Percentiles rank a stretch among this genome's conserved stretches.
Evolutionary conservation across 208 protist species (phyloP).

Genomic region (Leishmania major): DNA sequence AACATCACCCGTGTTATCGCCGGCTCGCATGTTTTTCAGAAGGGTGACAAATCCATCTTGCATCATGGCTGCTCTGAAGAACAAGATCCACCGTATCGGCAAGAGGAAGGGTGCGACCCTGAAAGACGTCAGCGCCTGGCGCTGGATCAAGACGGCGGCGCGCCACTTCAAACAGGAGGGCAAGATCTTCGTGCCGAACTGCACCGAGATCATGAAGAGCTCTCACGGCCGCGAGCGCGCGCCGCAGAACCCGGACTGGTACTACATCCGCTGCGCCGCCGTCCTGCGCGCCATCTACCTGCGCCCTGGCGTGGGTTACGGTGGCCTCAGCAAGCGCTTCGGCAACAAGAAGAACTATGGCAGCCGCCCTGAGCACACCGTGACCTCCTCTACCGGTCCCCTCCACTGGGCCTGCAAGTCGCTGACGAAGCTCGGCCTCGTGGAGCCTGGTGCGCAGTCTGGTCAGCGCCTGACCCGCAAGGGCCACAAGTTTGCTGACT

Average conservation of each 20-base stretch:
- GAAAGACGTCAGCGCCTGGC: constrained; percentile 94
- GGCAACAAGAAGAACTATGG: constrained; percentile 91
- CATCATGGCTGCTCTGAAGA: constrained; percentile 52
- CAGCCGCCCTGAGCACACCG: constrained; percentile 90
- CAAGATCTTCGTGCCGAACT: constrained; percentile 95
- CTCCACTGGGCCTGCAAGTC: constrained; percentile 96
- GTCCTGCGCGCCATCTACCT: constrained; percentile 98
- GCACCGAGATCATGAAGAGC: constrained; percentile 97
- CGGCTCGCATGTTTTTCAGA: not conserved
- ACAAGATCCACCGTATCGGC: constrained; percentile 89
- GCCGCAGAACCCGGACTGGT: constrained; percentile 98
- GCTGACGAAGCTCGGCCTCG: constrained; percentile 92
- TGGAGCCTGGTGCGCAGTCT: constrained; percentile 80
- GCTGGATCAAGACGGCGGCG: constrained; percentile 96
- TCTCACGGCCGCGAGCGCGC: constrained; percentile 95
- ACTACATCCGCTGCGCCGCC: constrained; percentile 97
- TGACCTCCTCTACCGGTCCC: constrained; percentile 79
- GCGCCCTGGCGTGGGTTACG: constrained; percentile 94
- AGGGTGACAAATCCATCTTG: constrained; percentile 18
- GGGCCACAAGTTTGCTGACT: constrained; percentile 95
- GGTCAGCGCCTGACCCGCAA: constrained; percentile 94
- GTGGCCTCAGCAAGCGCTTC: constrained; percentile 94
- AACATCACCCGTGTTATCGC: not conserved
- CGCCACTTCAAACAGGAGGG: constrained; percentile 96
- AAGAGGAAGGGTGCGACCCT: constrained; percentile 92